phyloP scores from a whole-genome alignment of 257 asterid genomes.

The Solanum chmielewskii region DNA sequence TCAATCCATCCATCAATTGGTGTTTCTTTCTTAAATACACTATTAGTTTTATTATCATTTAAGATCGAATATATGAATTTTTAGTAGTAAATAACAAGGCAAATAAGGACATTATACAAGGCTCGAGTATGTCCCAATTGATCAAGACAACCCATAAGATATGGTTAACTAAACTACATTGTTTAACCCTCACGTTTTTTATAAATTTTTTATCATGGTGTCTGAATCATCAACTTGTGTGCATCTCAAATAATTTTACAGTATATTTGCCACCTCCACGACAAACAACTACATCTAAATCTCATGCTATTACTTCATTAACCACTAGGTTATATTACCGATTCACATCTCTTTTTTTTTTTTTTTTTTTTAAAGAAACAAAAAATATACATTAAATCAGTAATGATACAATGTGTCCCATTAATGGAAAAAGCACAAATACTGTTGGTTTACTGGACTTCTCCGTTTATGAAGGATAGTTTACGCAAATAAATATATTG shows the following conservation, averaged over 20 bases:
- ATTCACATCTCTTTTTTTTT: too few relatives aligned
- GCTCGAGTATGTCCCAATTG: background rate
- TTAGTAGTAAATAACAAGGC: background rate
- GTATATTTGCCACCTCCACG: too few relatives aligned
- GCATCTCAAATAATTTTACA: background rate
- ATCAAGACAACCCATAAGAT: background rate
- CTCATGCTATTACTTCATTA: background rate
- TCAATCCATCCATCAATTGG: background rate
- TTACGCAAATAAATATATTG: background rate
- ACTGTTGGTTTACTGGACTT: background rate
- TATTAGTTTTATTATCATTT: background rate
- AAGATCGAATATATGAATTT: background rate
- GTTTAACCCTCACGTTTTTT: accelerated
- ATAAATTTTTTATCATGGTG: background rate
- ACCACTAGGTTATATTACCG: background rate
- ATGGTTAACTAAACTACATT: background rate
- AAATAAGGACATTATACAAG: background rate
- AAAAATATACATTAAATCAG: background rate
- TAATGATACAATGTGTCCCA: background rate
- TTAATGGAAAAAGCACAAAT: background rate
- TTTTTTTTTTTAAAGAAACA: background rate
- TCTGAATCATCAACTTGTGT: background rate
- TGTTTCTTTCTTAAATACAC: background rate
- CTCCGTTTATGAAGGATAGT: background rate
- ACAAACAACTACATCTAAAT: too few relatives aligned